These are phyloP conservation scores for Fagopyrum esculentum DNA, from an alignment of 148 eudicot species.

Conservation along the genomic window DNA sequence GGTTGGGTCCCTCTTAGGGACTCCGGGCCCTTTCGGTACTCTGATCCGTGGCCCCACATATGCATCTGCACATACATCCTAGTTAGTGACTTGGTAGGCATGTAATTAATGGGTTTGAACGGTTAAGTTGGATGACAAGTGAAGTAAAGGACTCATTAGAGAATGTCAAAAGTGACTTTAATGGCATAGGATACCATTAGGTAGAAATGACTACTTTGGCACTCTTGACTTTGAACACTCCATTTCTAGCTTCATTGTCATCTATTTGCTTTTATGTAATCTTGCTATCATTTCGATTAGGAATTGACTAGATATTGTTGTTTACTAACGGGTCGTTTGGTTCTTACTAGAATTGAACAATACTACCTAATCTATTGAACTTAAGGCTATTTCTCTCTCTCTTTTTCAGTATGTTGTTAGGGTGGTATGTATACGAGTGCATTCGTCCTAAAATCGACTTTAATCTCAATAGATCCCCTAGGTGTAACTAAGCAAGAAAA, in stretches of 20 bases:
- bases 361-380: not conserved
- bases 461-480: too few species aligned
- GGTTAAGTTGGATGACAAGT: not conserved
- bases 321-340: not conserved
- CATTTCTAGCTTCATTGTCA: not conserved
- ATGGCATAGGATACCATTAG: constrained; percentile 1
- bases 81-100: too few species aligned
- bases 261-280: not conserved
- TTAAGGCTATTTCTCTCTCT: not conserved
- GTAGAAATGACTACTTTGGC: not conserved
- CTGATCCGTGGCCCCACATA: constrained; percentile 80
- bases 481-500: too few species aligned
- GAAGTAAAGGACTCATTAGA: not conserved
- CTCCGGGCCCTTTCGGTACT: constrained; percentile 57
- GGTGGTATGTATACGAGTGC: too few species aligned
- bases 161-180: not conserved
- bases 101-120: too few species aligned
- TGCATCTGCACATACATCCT: constrained; percentile 38
- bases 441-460: too few species aligned
- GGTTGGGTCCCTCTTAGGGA: constrained; percentile 62
- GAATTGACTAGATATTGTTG: not conserved
- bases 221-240: constrained; percentile 6
- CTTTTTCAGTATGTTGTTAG: not conserved
- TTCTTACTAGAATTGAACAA: not conserved
- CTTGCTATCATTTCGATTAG: not conserved